Evolutionary conservation across 2,329 filamentous ascomycete genomes (phyloP).

Genomic region (Furcasterigmium furcatum): DNA sequence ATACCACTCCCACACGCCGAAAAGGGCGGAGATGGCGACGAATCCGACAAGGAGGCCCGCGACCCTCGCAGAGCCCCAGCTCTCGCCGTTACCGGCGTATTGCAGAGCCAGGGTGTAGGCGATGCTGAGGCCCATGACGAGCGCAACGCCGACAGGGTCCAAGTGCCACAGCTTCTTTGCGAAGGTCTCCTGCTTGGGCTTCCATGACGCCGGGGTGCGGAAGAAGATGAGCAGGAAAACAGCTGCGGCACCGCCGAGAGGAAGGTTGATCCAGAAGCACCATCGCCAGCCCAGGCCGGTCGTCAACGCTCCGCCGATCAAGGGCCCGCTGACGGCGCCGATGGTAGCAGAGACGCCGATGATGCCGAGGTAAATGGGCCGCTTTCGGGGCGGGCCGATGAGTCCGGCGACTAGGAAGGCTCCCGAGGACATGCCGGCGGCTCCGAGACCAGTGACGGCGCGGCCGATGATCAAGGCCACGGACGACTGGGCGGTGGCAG

Average conservation of each 20-base stretch:
- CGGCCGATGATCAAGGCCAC: slow-evolving; percentile 13
- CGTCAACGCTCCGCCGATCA: slow-evolving; percentile 4
- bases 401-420: slow-evolving; percentile 58
- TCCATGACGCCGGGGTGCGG: slow-evolving; percentile 62
- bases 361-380: slow-evolving; percentile 49
- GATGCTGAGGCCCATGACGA: not conserved
- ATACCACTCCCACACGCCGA: not conserved
- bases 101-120: not conserved
- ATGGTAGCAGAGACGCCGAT: not conserved
- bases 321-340: not conserved
- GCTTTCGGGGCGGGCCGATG: slow-evolving; percentile 47
- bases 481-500: slow-evolving; percentile 10
- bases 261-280: slow-evolving; percentile 59
- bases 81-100: not conserved
- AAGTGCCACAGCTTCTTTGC: not conserved
- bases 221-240: slow-evolving; percentile 45
- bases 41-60: not conserved
- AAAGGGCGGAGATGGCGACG: not conserved
- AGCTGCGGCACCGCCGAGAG: slow-evolving; percentile 45
- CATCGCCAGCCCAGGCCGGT: slow-evolving; percentile 23
- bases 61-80: not conserved
- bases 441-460: slow-evolving; percentile 10
- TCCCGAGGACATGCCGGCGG: slow-evolving; percentile 39
- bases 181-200: slow-evolving; percentile 43
- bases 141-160: not conserved